Evolutionary conservation across 2,329 filamentous ascomycete genomes (phyloP).

Genomic region (Ploettnerulaceae sp.): DNA sequence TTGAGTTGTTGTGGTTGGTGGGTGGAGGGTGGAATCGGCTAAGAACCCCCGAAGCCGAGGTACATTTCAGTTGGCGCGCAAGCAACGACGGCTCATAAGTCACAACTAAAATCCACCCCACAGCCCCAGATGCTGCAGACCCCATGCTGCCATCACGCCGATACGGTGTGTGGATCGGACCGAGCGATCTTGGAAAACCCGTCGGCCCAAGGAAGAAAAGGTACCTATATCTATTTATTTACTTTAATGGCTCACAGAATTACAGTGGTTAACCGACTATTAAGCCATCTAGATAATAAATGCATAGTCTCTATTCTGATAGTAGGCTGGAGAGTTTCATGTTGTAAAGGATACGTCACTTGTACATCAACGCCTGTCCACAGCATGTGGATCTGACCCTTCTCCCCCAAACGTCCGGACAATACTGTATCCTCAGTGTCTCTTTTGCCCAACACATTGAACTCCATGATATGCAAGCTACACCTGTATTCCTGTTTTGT

Average conservation of each 20-base stretch:
- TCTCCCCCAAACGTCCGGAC: not conserved
- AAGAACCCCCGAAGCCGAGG: constrained; percentile 12
- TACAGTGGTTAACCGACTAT: too few species aligned
- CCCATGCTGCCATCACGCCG: not conserved
- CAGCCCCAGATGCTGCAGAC: not conserved
- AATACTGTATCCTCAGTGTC: not conserved
- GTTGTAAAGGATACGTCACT: not conserved
- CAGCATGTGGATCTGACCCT: constrained; percentile 3
- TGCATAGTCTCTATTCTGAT: too few species aligned
- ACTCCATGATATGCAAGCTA: constrained; percentile 1
- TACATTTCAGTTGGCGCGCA: too few species aligned
- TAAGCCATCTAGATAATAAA: too few species aligned
- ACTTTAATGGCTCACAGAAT: too few species aligned
- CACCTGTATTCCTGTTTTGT: not conserved
- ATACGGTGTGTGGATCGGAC: constrained; percentile 13
- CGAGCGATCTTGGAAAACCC: constrained; percentile 13
- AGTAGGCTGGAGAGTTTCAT: not conserved
- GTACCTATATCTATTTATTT: too few species aligned
- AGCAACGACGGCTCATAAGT: too few species aligned
- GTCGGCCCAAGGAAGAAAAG: not conserved
- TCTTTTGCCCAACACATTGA: not conserved
- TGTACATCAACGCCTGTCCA: constrained; percentile 1
- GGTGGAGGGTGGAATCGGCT: constrained; percentile 4
- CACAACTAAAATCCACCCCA: constrained; percentile 4
- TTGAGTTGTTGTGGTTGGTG: constrained; percentile 19